Base-by-base conservation (phyloP, 1,284 basidiomycete species). In the Butyriboletus appendiculatus region DNA sequence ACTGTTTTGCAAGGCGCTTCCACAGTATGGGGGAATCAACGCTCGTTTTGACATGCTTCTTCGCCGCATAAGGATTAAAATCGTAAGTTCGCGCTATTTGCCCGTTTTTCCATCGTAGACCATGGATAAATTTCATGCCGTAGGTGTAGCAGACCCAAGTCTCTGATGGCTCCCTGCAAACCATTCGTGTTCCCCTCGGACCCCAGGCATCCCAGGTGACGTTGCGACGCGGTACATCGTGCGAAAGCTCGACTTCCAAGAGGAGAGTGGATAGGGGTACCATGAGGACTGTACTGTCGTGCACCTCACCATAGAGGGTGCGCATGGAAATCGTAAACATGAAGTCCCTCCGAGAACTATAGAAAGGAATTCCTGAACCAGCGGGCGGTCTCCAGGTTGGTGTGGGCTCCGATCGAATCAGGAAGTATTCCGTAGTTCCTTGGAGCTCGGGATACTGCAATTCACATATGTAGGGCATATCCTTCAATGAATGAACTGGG, bases 121-220 rank as follows among this genome's bases (percentile, higher is more conserved):
- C 57, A 37, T 60, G 65, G 58, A 73, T 73, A 53, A 72, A 82
- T 56, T 72, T 75, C 61, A 74, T 75, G 10, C 84, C 84, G 55
- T 77, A 77, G 10, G 81, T 74, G 61, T 81, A 82, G 66, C 85
- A 86, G 10, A 82, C 79, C 81, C 81, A 86, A 11, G 71, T 69
- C 10, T 70, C 55, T 26, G 77, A 78, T 37, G 73, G 71, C 33
- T 62, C 59, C 26, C 63, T 62, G 41, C 46, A 59, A 32, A 80
- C 48, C 56, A 81, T 62, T 32, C 79, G 76, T 15, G 76, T 73
- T 4, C 76, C 76, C 11, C 39, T 48, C 1, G 75, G 75, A 14
- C 81, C 81, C 85, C 85, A 86, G 26, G 65, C 62, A 2, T 68
- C 58, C 84, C 83, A 86, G n/a, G 56, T 22, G 42, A 82, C 58